Conservation (phyloP, 805 yeast genomes). For the Metschnikowia cubensis region DNA sequence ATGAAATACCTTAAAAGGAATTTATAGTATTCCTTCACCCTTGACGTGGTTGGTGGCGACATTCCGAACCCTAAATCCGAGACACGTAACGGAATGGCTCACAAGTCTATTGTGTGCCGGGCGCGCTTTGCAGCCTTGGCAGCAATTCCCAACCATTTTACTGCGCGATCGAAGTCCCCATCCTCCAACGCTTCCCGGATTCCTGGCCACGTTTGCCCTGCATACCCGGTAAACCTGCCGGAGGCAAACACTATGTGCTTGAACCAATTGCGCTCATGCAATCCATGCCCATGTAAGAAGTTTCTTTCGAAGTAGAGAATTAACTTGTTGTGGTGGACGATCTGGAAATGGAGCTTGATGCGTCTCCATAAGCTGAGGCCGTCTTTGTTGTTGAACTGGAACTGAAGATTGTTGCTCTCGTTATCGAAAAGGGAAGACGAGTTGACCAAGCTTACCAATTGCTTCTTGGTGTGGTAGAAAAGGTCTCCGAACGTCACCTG, state of each 20-base stretch:
- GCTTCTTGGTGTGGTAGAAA: slow-evolving; percentile 23
- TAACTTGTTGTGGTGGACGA: slow-evolving; percentile 33
- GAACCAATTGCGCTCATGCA: slow-evolving; percentile 53
- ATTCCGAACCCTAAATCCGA: background rate
- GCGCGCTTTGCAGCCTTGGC: slow-evolving; percentile 34
- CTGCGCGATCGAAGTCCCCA: slow-evolving; percentile 41
- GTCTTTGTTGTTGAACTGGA: slow-evolving; percentile 28
- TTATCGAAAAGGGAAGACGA: slow-evolving; percentile 28
- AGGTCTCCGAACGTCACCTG: slow-evolving; percentile 21
- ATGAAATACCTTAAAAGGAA: no score
- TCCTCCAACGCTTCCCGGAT: slow-evolving; percentile 51
- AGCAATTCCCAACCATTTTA: slow-evolving; percentile 43
- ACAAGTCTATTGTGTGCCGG: slow-evolving; percentile 1
- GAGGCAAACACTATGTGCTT: slow-evolving; percentile 64
- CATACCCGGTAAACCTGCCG: slow-evolving; percentile 46
- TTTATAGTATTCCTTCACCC: no score
- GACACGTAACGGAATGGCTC: background rate
- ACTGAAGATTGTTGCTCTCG: slow-evolving; percentile 25
- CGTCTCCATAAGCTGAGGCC: slow-evolving; percentile 34
- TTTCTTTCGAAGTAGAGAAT: slow-evolving; percentile 49
- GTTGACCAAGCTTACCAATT: slow-evolving; percentile 20
- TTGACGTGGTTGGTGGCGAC: no score
- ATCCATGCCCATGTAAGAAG: slow-evolving; percentile 46
- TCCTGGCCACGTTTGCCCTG: slow-evolving; percentile 56
- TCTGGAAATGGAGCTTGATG: slow-evolving; percentile 27